Percentiles rank a stretch among this genome's conserved stretches.
Evolutionary conservation across 495 filamentous ascomycete species (phyloP).

Genomic region (Opeltia flavorubescens): DNA sequence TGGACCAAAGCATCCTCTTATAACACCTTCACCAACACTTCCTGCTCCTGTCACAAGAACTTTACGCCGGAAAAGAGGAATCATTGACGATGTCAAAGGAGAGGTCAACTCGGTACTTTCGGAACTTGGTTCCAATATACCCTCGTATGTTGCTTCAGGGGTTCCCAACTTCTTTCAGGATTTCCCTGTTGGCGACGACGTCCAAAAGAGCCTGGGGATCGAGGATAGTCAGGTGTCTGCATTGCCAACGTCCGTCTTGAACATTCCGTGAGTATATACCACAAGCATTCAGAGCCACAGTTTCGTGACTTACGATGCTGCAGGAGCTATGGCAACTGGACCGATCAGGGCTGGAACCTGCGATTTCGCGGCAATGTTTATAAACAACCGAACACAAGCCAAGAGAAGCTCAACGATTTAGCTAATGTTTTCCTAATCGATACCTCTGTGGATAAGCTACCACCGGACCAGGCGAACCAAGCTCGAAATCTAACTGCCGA

Average conservation of each 20-base stretch:
- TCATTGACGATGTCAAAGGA: slow-evolving; percentile 32
- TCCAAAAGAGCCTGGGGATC: slow-evolving; percentile 45
- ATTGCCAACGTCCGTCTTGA: slow-evolving; percentile 55
- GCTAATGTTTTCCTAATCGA: slow-evolving; percentile 58
- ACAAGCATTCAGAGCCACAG: background rate
- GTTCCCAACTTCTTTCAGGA: slow-evolving; percentile 54
- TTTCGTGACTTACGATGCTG: slow-evolving; percentile 1
- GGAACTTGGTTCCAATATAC: slow-evolving; percentile 35
- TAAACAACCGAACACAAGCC: slow-evolving; percentile 54
- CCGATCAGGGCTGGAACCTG: slow-evolving; percentile 59
- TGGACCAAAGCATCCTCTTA: slow-evolving; percentile 27
- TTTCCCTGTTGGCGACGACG: slow-evolving; percentile 46
- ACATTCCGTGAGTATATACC: slow-evolving; percentile 38
- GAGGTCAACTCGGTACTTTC: slow-evolving; percentile 27
- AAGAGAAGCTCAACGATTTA: slow-evolving; percentile 45
- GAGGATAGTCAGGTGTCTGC: slow-evolving; percentile 39
- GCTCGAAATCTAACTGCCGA: slow-evolving; percentile 58
- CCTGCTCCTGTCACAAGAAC: slow-evolving; percentile 21
- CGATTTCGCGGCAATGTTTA: slow-evolving; percentile 67
- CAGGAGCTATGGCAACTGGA: slow-evolving; percentile 70
- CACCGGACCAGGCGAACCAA: slow-evolving; percentile 42
- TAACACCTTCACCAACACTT: slow-evolving; percentile 31
- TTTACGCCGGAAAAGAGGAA: slow-evolving; percentile 26
- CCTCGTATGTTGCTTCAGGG: slow-evolving; percentile 46
- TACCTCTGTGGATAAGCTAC: slow-evolving; percentile 42